These are phyloP conservation scores for Violaceomyces palustris DNA, from an alignment of 1,284 basidiomycete genomes.

Conservation along the genomic window DNA sequence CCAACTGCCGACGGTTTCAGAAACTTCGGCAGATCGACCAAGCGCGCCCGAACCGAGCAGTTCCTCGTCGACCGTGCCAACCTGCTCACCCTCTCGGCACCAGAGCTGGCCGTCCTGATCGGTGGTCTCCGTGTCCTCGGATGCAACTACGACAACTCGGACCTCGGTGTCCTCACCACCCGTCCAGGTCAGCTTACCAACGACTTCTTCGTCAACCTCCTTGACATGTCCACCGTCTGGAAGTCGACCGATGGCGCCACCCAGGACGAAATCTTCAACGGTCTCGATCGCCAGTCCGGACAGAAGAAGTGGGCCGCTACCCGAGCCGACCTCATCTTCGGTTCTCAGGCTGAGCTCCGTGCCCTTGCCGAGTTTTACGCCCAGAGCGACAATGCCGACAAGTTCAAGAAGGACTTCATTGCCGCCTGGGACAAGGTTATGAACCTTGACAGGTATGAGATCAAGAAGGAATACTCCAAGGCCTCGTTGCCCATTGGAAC, in stretches of 20 bases:
- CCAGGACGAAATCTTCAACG: slow-evolving; percentile 16
- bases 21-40: slow-evolving; percentile 18
- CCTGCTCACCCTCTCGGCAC: slow-evolving; percentile 17
- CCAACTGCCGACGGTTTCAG: slow-evolving; percentile 21
- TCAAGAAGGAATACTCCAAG: too few relatives aligned
- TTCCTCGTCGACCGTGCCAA: slow-evolving; percentile 22
- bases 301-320: slow-evolving; percentile 27
- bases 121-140: slow-evolving; percentile 24
- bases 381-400: slow-evolving; percentile 20
- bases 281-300: slow-evolving; percentile 22
- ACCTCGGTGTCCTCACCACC: slow-evolving; percentile 17
- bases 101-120: slow-evolving; percentile 22
- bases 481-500: too few relatives aligned
- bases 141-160: slow-evolving; percentile 19
- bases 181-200: slow-evolving; percentile 18
- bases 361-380: slow-evolving; percentile 18
- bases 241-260: slow-evolving; percentile 16
- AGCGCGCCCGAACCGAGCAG: slow-evolving; percentile 19
- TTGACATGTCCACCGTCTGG: slow-evolving; percentile 28
- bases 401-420: slow-evolving; percentile 22
- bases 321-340: slow-evolving; percentile 19
- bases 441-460: slow-evolving; percentile 23
- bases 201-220: slow-evolving; percentile 25
- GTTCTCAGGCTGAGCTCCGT: slow-evolving; percentile 20
- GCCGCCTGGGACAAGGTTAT: slow-evolving; percentile 26